Conservation (phyloP, 1,139 yeast genomes). For the Nakaseomyces kungkrabaensis region DNA sequence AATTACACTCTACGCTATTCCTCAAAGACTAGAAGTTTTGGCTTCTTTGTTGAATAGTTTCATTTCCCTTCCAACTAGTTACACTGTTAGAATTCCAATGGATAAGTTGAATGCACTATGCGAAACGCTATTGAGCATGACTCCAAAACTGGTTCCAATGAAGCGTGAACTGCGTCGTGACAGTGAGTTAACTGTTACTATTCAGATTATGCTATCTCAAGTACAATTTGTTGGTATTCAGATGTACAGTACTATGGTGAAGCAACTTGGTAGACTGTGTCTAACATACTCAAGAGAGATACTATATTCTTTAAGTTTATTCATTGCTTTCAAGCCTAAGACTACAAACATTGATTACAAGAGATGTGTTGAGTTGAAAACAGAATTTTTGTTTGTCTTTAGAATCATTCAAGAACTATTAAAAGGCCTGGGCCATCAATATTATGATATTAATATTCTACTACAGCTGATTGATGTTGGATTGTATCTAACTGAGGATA, state of each 20-base stretch:
- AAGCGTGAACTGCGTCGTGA: constrained; percentile 52
- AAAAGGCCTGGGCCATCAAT: constrained; percentile 25
- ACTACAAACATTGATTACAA: constrained; percentile 26
- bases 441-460: constrained; percentile 28
- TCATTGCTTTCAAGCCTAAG: constrained; percentile 37
- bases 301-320: constrained; percentile 43
- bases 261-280: constrained; percentile 37
- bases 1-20: constrained; percentile 39
- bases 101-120: constrained; percentile 42
- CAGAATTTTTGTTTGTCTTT: constrained; percentile 16
- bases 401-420: constrained; percentile 12
- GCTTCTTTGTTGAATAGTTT: constrained; percentile 38
- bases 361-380: constrained; percentile 23
- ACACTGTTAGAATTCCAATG: constrained; percentile 43
- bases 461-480: constrained; percentile 31
- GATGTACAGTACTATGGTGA: constrained; percentile 35
- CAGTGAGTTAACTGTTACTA: constrained; percentile 33
- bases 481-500: constrained; percentile 25
- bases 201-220: constrained; percentile 35
- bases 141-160: constrained; percentile 44
- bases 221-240: constrained; percentile 39
- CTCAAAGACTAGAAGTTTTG: constrained; percentile 41
- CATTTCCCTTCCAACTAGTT: constrained; percentile 39
- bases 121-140: constrained; percentile 45
- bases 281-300: constrained; percentile 42